A percentile compares a stretch with the other conserved stretches of the same genome.
These are phyloP conservation scores for Acanthamoeba quina DNA, from an alignment of 208 protist genomes.

Conservation along the genomic window DNA sequence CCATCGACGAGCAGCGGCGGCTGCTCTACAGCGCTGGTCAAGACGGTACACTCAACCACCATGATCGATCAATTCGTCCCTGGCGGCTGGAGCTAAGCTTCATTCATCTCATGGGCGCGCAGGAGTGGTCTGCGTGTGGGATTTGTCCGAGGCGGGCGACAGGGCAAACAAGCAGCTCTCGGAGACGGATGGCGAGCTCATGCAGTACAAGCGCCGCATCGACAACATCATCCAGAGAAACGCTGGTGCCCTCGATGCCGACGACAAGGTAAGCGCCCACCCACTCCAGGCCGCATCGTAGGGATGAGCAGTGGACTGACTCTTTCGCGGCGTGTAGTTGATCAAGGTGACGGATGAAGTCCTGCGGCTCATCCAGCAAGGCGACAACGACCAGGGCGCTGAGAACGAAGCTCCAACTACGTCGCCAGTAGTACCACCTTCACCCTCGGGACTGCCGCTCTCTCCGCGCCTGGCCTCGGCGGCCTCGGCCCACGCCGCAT, in stretches of 20 bases:
- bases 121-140: constrained; percentile 12
- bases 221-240: constrained; percentile 11
- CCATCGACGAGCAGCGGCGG: constrained; percentile 13
- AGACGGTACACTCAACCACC: neutral
- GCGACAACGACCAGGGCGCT: neutral
- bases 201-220: constrained; percentile 35
- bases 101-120: neutral
- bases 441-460: neutral
- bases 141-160: neutral
- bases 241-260: neutral
- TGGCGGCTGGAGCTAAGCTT: neutral
- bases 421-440: neutral
- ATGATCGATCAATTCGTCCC: neutral
- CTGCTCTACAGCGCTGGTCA: constrained; percentile 40
- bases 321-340: neutral
- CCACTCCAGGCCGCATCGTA: too few species aligned
- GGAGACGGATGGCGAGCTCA: neutral
- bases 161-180: neutral
- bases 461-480: neutral
- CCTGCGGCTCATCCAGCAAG: neutral
- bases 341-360: neutral
- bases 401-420: neutral
- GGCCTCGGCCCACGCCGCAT: neutral
- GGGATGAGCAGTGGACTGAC: too few species aligned
- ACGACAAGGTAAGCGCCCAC: neutral